Evolutionary conservation across 2,329 filamentous ascomycete species (phyloP).

Genomic region (Penicillium olsonii): DNA sequence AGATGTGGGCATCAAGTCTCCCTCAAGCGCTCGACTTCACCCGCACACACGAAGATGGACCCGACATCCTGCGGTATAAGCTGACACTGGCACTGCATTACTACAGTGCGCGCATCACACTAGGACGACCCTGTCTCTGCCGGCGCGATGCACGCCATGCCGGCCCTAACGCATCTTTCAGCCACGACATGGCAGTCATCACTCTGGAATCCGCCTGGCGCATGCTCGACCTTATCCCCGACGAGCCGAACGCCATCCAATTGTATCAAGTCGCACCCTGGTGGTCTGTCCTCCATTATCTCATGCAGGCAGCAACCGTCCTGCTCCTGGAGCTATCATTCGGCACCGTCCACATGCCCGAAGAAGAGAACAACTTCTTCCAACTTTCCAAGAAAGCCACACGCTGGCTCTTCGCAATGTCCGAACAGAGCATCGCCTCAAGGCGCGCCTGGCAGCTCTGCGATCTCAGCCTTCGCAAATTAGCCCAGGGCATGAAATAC

Average conservation of each 20-base stretch:
- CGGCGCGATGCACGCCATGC: constrained; percentile 40
- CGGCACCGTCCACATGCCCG: constrained; percentile 45
- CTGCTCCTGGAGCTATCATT: constrained; percentile 50
- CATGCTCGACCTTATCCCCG: constrained; percentile 45
- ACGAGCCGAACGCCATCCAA: constrained; percentile 42
- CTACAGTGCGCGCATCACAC: constrained; percentile 46
- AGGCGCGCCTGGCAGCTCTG: constrained; percentile 47
- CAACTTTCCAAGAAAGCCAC: constrained; percentile 43
- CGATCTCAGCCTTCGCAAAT: constrained; percentile 36
- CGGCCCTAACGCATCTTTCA: constrained; percentile 34
- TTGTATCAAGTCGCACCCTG: constrained; percentile 45
- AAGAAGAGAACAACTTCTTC: constrained; percentile 40
- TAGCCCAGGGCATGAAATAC: constrained; percentile 37
- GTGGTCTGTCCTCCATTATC: constrained; percentile 49
- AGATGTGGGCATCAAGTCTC: constrained; percentile 41
- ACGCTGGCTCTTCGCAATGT: constrained; percentile 46
- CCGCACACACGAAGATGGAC: constrained; percentile 34
- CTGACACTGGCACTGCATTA: constrained; percentile 46
- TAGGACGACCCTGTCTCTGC: constrained; percentile 50
- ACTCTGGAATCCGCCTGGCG: constrained; percentile 42
- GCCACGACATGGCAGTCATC: constrained; percentile 40
- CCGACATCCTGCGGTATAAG: constrained; percentile 39
- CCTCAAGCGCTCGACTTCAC: constrained; percentile 41
- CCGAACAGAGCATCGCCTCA: constrained; percentile 41
- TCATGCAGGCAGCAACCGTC: constrained; percentile 48